Evolutionary conservation across 257 asterid genomes (phyloP), one percentile per base, ranked within the genome.

Genomic region (Jaltomata sinuosa): DNA sequence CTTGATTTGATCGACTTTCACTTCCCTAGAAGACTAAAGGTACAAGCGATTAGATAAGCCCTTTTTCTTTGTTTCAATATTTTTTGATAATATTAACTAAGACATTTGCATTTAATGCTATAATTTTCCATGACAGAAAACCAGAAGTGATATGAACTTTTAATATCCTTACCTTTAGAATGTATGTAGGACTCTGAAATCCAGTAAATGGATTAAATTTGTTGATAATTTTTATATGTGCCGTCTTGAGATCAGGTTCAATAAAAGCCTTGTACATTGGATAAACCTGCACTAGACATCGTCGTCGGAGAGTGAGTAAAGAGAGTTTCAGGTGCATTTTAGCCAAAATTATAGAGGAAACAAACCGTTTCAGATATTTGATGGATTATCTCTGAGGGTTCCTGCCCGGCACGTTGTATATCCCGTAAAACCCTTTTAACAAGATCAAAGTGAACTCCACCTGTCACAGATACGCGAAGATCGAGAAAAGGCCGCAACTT

Each of bases 241-340:
- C 99, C n/a, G 96, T 94, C 80, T 89, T 92, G 77, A 97, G 98
- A 89, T 97, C 99, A 57, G 99, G 98, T 91, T 97, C 99, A 53
- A 97, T 97, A 85, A 90, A 97, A 53, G 98, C 98, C 91, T 96
- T 96, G 84, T 95, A 97, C 99, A 97, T 97, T 5, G 99, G 99
- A 91, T 97, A 97, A 69, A 97, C 99, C 99, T 97, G 93, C 72
- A 84, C 50, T 19, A 77, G 64, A 49, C 45, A 77, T 77, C 15
- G 3, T 77, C 45, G 11, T 31, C 31, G 5, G 82, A 76, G 22
- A 29, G 64, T 49, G 64, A 77, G 34, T n/a, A 77, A 29, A 77
- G 82, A 77, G 42, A 29, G 64, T 10, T 25, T 50, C 45, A 77
- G 9, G 64, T 16, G n/a, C 9, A 25, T 29, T 77, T 50, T 77